Percentiles rank a stretch among this genome's conserved stretches.
Evolutionary conservation across 495 filamentous ascomycete genomes (phyloP).

Genomic region (Aspergillus wentii): DNA sequence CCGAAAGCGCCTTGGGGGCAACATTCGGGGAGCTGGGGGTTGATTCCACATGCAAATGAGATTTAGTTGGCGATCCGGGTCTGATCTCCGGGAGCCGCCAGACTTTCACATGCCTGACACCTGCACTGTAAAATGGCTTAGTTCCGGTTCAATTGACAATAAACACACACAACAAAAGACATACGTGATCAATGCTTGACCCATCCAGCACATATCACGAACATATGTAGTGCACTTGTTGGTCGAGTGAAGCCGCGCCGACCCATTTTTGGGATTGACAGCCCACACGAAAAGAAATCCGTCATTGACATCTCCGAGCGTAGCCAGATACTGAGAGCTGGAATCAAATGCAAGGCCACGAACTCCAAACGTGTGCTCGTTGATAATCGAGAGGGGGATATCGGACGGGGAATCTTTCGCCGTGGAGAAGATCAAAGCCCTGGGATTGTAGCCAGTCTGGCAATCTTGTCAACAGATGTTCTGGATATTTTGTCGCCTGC

Average conservation of each 20-base stretch:
- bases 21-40: slow-evolving; percentile 32
- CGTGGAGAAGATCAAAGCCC: slow-evolving; percentile 85
- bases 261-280: slow-evolving; percentile 75
- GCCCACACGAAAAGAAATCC: slow-evolving; percentile 92
- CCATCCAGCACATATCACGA: slow-evolving; percentile 85
- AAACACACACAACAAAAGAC: slow-evolving; percentile 17
- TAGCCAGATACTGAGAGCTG: slow-evolving; percentile 82
- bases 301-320: slow-evolving; percentile 82
- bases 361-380: slow-evolving; percentile 88
- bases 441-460: slow-evolving; percentile 83
- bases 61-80: slow-evolving; percentile 43
- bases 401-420: slow-evolving; percentile 70
- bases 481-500: too few species aligned
- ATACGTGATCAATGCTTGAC: slow-evolving; percentile 60
- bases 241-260: slow-evolving; percentile 81
- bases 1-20: slow-evolving; percentile 52
- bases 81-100: slow-evolving; percentile 73
- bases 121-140: slow-evolving; percentile 48
- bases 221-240: slow-evolving; percentile 89
- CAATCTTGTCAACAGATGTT: slow-evolving; percentile 12
- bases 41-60: slow-evolving; percentile 38
- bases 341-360: slow-evolving; percentile 83
- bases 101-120: slow-evolving; percentile 87
- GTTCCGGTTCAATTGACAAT: not conserved
- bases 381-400: slow-evolving; percentile 75